Conservation (phyloP, 2,329 filamentous ascomycete species). For the Aureobasidium sp. region DNA sequence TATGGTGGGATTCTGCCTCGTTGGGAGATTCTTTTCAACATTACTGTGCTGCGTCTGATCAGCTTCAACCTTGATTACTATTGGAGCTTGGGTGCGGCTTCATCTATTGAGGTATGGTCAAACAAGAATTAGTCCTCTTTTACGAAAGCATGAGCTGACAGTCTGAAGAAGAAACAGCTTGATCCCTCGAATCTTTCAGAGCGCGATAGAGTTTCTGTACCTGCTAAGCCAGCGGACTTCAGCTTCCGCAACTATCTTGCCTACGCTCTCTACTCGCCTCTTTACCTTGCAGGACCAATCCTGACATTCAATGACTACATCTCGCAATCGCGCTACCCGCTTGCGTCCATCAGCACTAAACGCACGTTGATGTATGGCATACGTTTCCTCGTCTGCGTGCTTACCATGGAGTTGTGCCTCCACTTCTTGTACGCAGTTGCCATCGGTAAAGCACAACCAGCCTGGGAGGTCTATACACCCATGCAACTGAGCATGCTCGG, state of each 20-base stretch:
- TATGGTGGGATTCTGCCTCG: conserved; percentile 77
- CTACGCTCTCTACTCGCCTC: conserved; percentile 82
- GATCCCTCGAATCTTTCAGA: conserved; percentile 84
- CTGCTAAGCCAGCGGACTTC: conserved; percentile 65
- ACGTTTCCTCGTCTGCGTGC: conserved; percentile 70
- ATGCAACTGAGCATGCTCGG: conserved; percentile 84
- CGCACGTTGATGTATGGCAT: conserved; percentile 76
- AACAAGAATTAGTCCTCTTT: not conserved
- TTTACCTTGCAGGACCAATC: conserved; percentile 90
- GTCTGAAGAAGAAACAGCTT: conserved; percentile 90
- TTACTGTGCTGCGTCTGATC: conserved; percentile 84
- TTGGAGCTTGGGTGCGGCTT: conserved; percentile 68
- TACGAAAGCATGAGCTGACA: conserved; percentile 46
- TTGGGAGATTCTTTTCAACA: conserved; percentile 98
- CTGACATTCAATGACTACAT: conserved; percentile 98
- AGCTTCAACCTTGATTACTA: conserved; percentile 98
- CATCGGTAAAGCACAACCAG: conserved; percentile 72
- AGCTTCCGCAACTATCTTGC: conserved; percentile 81
- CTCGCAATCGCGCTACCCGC: conserved; percentile 68
- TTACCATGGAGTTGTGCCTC: conserved; percentile 84
- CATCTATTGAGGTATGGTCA: conserved; percentile 69
- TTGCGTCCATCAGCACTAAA: conserved; percentile 55
- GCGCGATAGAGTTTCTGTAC: conserved; percentile 71
- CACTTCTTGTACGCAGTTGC: conserved; percentile 93
- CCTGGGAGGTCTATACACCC: conserved; percentile 78